Percentiles rank a stretch among this genome's conserved stretches.
phyloP scores from a whole-genome alignment of 2,329 filamentous ascomycete species.

The Trichoderma oligosporum region DNA sequence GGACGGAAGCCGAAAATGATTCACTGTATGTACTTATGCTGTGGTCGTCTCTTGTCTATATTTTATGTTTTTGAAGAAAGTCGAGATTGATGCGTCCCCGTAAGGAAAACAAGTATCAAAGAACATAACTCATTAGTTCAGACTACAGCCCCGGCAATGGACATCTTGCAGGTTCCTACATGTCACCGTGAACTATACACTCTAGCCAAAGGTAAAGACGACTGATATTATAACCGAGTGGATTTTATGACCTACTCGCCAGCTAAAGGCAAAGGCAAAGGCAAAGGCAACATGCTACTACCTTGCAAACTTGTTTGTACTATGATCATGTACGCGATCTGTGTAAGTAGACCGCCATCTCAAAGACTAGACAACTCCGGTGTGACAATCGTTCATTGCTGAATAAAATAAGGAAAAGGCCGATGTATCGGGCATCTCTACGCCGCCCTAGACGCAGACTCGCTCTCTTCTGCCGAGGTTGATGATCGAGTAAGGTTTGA shows the following conservation, averaged over 20 bases:
- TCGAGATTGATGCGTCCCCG: neutral
- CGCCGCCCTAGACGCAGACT: neutral
- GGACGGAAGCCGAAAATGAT: too few relatives aligned
- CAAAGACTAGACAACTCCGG: neutral
- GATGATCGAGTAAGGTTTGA: conserved; percentile 23
- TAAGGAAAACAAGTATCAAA: too few relatives aligned
- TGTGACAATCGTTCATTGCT: neutral
- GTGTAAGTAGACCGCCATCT: neutral
- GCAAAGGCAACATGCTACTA: neutral
- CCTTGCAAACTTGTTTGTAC: neutral
- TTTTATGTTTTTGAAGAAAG: neutral
- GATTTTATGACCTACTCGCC: conserved; percentile 1
- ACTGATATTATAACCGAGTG: neutral
- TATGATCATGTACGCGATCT: too few relatives aligned
- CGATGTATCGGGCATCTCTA: neutral
- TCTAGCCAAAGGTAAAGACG: neutral
- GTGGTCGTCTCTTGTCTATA: too few relatives aligned
- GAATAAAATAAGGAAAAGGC: neutral
- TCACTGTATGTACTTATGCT: too few relatives aligned
- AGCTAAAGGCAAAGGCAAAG: neutral
- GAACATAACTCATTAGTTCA: neutral
- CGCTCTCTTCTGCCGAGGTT: conserved; percentile 14
- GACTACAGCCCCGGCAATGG: neutral
- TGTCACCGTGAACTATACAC: neutral
- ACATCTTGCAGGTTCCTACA: neutral